Base-by-base conservation (phyloP, 2,329 filamentous ascomycete species). In the Ceratocystis lukuohia region DNA sequence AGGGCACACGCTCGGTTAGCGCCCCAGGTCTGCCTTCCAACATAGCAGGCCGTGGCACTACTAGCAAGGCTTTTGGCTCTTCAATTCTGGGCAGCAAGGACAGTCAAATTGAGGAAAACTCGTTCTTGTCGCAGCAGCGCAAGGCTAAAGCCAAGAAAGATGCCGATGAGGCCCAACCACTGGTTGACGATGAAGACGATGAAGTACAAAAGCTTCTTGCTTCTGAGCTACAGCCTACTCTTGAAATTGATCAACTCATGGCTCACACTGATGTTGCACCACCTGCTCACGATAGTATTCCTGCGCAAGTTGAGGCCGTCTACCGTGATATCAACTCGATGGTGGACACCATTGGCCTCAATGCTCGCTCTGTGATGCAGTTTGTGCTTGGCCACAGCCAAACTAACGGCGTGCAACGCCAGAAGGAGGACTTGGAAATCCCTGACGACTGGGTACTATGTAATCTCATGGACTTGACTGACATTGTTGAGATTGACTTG, bases 331-430 rank as follows among this genome's bases (percentile, higher is more conserved):
- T 93, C 73, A 93, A 94, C 74, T 89, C 89, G 12, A 99, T 97
- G 94, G 86, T 99, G 56, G 91, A 96, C 71, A 93, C 89, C 0
- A 78, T 97, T 50, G 93, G 93, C 8, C 82, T 96, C 62, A 97
- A 97, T 73, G 85, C 80, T 10, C 79, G 83, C 17, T 85, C 89
- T 5, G 83, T 93, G 46, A 79, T 80, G 61, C 78, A 79, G 10
- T 88, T 87, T 69, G 80, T 92, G 56, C 80, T 83, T 66, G 89
- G 87, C 6, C 88, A 95, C 70, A 79, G 79, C 10, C 78, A 84
- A 62, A 78, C 81, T 64, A 77, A 83, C 45, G 28, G 56, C 28
- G 15, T n/a, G 25, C 76, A 77, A 8, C 81, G 88, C 41, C 81
- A 78, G 6, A 82, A 82, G 68, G 79, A 87, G 62, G 87, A 96